Percentiles rank a stretch among this genome's conserved stretches.
Conservation (phyloP, 345 rosid genomes). For the Raphanus raphanistrum region DNA sequence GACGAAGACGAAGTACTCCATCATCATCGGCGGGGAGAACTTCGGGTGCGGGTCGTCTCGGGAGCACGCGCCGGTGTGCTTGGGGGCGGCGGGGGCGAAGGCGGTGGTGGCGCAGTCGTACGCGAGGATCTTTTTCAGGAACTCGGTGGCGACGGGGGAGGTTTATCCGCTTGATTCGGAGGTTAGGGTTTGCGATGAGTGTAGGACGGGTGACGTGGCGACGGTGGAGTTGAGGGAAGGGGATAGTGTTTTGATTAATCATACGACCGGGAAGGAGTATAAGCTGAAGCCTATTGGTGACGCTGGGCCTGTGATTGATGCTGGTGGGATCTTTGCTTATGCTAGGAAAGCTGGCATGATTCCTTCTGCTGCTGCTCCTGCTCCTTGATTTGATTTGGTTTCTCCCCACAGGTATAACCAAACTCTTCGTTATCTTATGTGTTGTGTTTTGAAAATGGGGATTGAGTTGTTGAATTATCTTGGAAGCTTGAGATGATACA, state of each 20-base stretch:
- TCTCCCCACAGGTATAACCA: not conserved
- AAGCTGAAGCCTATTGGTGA: conserved; percentile 83
- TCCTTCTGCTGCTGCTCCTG: conserved; percentile 42
- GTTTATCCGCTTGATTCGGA: conserved; percentile 77
- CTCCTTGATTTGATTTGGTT: not conserved
- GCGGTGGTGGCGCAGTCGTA: conserved; percentile 85
- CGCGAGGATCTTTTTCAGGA: conserved; percentile 89
- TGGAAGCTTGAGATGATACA: not conserved
- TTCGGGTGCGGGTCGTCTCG: conserved; percentile 96
- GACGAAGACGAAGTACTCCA: conserved; percentile 62
- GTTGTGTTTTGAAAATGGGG: not conserved
- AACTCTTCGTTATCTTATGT: not conserved
- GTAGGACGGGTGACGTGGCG: conserved; percentile 76
- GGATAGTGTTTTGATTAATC: conserved; percentile 68
- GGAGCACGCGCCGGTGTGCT: conserved; percentile 93
- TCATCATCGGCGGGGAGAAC: conserved; percentile 79
- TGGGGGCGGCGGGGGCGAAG: conserved; percentile 83
- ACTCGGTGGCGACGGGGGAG: conserved; percentile 89
- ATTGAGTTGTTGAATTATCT: not conserved
- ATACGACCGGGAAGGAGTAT: conserved; percentile 79
- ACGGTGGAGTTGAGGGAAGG: conserved; percentile 68
- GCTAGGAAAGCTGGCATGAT: conserved; percentile 88
- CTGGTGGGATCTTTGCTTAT: conserved; percentile 84
- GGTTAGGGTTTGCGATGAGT: conserved; percentile 81
- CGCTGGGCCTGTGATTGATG: conserved; percentile 82